phyloP scores from a whole-genome alignment of 1,139 yeast genomes.

The Pneumocystis sp. region DNA sequence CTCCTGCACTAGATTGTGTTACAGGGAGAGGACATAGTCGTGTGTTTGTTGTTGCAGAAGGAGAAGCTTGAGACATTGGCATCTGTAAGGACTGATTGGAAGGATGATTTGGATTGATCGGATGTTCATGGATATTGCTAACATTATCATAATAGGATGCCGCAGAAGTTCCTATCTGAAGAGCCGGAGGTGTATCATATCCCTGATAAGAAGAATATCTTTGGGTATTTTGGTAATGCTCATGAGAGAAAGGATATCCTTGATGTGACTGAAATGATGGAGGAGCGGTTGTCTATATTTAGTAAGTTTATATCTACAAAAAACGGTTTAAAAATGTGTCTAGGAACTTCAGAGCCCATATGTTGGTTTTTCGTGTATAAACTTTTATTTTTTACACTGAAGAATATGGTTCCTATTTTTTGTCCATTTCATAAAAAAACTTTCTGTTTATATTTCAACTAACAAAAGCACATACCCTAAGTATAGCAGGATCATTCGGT shows the following conservation, averaged over 20 bases:
- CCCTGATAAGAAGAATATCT: conserved; percentile 4
- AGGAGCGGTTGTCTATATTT: conserved; percentile 1
- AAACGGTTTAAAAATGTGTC: conserved; percentile 20
- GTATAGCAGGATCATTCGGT: conserved; percentile 23
- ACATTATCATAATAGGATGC: conserved; percentile 7
- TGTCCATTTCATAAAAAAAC: not conserved
- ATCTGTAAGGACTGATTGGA: conserved; percentile 3
- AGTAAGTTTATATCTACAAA: conserved; percentile 28
- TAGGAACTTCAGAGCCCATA: conserved; percentile 24
- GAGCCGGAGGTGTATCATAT: not conserved
- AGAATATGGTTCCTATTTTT: not conserved
- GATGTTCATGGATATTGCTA: not conserved
- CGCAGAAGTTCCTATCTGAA: conserved; percentile 1
- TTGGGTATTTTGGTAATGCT: conserved; percentile 4
- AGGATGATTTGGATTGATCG: not conserved
- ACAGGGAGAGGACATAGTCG: conserved; percentile 19
- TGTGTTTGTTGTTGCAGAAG: conserved; percentile 16
- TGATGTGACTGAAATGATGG: not conserved
- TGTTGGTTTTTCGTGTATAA: conserved; percentile 12
- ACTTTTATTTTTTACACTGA: not conserved
- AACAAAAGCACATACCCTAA: conserved; percentile 20
- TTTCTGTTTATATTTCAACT: not conserved
- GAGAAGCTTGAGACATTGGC: conserved; percentile 11
- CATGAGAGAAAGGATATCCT: conserved; percentile 3
- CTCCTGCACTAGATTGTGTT: conserved; percentile 13